Conservation (phyloP, 164 flowering plant genomes). For the Echeveria elegans region DNA sequence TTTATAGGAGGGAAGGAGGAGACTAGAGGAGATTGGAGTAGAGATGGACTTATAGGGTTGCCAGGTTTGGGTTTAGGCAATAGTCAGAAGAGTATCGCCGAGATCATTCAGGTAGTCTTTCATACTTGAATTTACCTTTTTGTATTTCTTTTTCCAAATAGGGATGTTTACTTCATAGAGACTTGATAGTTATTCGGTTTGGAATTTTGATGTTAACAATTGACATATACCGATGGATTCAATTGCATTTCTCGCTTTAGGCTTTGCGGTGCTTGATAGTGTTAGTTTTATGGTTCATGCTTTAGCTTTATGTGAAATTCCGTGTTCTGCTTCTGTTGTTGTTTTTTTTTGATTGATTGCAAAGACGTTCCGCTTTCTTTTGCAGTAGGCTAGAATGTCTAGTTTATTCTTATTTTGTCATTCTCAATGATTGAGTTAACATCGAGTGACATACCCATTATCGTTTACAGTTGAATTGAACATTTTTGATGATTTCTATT, state of each 20-base stretch:
- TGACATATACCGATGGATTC: too few species aligned
- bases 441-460: constrained; percentile 10
- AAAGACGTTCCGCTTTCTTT: too few species aligned
- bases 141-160: too few species aligned
- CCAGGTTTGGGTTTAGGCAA: constrained; percentile 56
- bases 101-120: constrained; percentile 59
- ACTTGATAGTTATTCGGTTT: too few species aligned
- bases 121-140: background rate
- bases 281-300: too few species aligned
- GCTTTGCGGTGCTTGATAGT: too few species aligned
- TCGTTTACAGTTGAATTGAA: background rate
- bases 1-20: constrained; percentile 28
- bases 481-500: background rate
- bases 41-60: constrained; percentile 67
- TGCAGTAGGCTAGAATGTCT: background rate
- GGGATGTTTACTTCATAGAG: too few species aligned
- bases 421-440: background rate
- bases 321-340: too few species aligned
- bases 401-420: background rate
- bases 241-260: too few species aligned
- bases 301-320: too few species aligned
- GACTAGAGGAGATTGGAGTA: constrained; percentile 35
- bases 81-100: constrained; percentile 61
- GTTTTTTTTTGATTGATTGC: too few species aligned
- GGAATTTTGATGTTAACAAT: too few species aligned